Percentiles rank a stretch among this genome's conserved stretches.
phyloP scores from a whole-genome alignment of 106 monocot species.

The Amphibolis antarctica region DNA sequence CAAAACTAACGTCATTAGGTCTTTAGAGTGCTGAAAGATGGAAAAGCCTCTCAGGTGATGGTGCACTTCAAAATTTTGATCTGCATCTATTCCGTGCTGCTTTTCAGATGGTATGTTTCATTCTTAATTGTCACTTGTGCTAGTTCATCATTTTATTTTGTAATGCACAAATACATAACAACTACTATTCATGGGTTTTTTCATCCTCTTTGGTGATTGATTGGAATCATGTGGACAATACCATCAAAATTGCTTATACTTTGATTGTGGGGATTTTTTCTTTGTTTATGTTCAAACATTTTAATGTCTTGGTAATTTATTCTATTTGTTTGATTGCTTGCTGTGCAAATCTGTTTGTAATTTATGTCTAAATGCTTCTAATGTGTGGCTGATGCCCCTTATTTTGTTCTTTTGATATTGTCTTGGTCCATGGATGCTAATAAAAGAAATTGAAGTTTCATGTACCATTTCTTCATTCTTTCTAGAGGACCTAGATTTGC shows the following conservation, averaged over 20 bases:
- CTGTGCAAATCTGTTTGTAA: no score
- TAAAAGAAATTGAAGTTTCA: no score
- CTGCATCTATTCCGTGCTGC: constrained; percentile 82
- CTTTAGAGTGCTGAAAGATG: constrained; percentile 92
- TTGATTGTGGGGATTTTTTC: no score
- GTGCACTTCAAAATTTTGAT: constrained; percentile 79
- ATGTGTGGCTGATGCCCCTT: no score
- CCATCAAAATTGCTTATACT: not conserved
- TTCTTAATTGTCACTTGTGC: not conserved
- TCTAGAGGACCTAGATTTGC: no score
- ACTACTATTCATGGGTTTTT: not conserved
- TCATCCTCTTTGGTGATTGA: not conserved
- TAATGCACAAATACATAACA: not conserved
- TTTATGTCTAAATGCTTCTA: no score
- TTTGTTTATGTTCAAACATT: no score
- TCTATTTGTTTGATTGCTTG: no score
- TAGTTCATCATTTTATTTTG: not conserved
- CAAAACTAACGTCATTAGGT: not conserved
- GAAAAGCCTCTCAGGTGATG: constrained; percentile 56
- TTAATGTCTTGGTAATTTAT: no score
- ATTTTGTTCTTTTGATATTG: no score
- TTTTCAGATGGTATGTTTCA: constrained; percentile 61
- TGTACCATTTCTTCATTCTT: no score
- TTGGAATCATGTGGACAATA: not conserved
- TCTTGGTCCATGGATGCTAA: no score